Conservation (phyloP, 176 grass and related monocot species). For the Carex littledalei region DNA sequence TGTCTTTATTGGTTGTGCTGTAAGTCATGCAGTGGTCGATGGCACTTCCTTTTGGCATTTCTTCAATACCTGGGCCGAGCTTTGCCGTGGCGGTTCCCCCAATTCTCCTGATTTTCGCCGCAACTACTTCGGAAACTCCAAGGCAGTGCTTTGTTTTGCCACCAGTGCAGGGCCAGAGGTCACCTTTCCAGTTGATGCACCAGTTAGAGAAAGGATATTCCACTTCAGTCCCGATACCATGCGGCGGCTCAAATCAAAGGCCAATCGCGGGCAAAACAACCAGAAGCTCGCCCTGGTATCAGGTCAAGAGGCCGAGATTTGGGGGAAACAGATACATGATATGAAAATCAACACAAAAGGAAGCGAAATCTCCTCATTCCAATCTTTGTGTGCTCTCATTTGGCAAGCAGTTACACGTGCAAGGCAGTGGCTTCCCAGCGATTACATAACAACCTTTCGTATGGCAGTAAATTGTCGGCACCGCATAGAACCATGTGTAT, state of each 20-base stretch:
- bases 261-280: conserved; percentile 27
- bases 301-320: conserved; percentile 43
- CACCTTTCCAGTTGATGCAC: conserved; percentile 65
- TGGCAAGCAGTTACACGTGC: conserved; percentile 74
- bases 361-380: conserved; percentile 76
- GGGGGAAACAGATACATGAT: conserved; percentile 72
- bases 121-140: conserved; percentile 75
- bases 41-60: conserved; percentile 97
- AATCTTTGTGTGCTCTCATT: conserved; percentile 74
- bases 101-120: conserved; percentile 55
- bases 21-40: conserved; percentile 83
- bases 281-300: background rate
- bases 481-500: conserved; percentile 51
- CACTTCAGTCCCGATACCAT: conserved; percentile 59
- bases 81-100: conserved; percentile 62
- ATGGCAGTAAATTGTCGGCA: conserved; percentile 97
- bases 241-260: conserved; percentile 55
- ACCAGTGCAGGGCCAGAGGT: conserved; percentile 50
- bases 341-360: conserved; percentile 19
- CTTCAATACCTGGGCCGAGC: conserved; percentile 67
- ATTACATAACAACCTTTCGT: conserved; percentile 61
- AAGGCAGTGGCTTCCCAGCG: conserved; percentile 37
- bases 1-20: conserved; percentile 71
- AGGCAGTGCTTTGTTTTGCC: conserved; percentile 66
- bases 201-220: conserved; percentile 72